phyloP scores from a whole-genome alignment of 768 basidiomycete genomes.

The Peribolospora kevripleyi region DNA sequence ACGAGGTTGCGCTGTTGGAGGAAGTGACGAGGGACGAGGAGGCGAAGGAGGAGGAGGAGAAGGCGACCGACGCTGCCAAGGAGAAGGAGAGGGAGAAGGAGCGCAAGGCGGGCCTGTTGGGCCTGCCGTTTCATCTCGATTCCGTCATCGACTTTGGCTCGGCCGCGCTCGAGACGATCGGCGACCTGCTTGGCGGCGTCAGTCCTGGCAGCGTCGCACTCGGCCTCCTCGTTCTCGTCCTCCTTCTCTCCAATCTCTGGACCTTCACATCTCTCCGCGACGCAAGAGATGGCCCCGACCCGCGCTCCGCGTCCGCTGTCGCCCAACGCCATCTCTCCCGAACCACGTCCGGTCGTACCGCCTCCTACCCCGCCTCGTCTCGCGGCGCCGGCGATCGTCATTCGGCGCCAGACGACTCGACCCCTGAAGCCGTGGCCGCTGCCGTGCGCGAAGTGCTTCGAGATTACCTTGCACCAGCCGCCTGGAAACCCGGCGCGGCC shows the following conservation, averaged over 20 bases:
- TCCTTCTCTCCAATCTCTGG: conserved; percentile 61
- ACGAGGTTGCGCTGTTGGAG: background rate
- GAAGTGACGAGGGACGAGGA: background rate
- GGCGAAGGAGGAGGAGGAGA: background rate
- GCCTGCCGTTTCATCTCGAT: conserved; percentile 7
- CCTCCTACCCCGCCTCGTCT: background rate
- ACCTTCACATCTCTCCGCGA: conserved; percentile 23
- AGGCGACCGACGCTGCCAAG: background rate
- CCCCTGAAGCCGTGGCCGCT: conserved; percentile 8
- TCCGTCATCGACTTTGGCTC: conserved; percentile 7
- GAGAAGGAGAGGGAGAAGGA: background rate
- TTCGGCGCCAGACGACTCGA: background rate
- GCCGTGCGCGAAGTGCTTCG: conserved; percentile 13
- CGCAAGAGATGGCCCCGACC: background rate
- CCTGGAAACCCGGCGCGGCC: too few species aligned
- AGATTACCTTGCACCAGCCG: conserved; percentile 8
- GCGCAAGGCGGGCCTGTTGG: background rate
- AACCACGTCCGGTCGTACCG: background rate
- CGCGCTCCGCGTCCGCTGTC: background rate
- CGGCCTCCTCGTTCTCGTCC: conserved; percentile 41
- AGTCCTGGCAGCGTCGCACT: conserved; percentile 31
- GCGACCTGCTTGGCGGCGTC: conserved; percentile 6
- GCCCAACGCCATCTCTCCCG: background rate
- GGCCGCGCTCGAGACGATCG: conserved; percentile 5
- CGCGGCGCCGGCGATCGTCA: background rate